phyloP scores from a whole-genome alignment of 495 filamentous ascomycete genomes.

The Oidiodendron maius region DNA sequence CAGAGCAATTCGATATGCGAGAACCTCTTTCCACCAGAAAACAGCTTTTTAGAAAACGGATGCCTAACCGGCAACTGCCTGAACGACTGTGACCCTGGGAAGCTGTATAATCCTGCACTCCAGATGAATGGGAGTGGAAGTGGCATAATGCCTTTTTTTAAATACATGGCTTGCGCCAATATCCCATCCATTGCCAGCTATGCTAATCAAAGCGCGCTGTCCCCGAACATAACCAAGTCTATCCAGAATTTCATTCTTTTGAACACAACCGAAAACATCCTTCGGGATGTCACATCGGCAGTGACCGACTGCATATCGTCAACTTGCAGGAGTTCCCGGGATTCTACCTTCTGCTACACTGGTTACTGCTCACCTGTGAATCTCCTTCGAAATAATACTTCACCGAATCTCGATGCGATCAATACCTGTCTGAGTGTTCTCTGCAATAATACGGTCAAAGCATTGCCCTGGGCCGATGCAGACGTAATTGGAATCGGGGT shows the following conservation, averaged over 20 bases:
- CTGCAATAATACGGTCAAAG: neutral
- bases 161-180: neutral
- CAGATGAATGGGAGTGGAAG: neutral
- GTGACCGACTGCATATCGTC: neutral
- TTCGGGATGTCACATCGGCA: neutral
- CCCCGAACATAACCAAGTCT: neutral
- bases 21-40: neutral
- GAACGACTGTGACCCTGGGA: neutral
- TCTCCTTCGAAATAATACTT: neutral
- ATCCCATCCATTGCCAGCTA: neutral
- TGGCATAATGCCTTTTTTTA: neutral
- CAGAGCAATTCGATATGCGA: neutral
- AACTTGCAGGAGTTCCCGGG: neutral
- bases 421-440: neutral
- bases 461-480: neutral
- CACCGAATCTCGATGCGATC: neutral
- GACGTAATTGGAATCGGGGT: conserved; percentile 4
- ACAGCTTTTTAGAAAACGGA: neutral
- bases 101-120: neutral
- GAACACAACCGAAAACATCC: neutral
- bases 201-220: neutral
- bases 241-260: neutral
- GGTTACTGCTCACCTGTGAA: neutral
- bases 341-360: neutral
- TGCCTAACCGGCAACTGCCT: neutral